Evolutionary conservation across 75 land plant species (phyloP).

Genomic region (Picea sitchensis): DNA sequence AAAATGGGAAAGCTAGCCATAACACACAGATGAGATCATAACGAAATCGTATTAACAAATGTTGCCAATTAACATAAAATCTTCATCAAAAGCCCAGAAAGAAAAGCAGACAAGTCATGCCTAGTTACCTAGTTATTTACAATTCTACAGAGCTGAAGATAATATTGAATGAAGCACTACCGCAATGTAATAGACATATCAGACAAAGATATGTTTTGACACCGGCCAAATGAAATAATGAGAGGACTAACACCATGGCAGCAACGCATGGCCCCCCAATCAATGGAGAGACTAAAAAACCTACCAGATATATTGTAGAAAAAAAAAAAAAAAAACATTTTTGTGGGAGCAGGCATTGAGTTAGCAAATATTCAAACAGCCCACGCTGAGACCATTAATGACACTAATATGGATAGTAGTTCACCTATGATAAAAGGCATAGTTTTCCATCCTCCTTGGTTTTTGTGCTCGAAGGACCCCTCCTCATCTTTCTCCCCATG

Average conservation of each 20-base stretch:
- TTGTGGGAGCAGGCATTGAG: too few relatives aligned
- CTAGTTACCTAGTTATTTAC: too few relatives aligned
- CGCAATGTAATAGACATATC: too few relatives aligned
- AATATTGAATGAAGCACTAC: too few relatives aligned
- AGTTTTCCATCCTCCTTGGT: conserved; percentile 60
- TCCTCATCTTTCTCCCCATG: too few relatives aligned
- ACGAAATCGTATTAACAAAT: neutral
- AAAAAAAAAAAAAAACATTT: neutral
- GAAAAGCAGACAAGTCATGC: too few relatives aligned
- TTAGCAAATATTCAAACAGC: neutral
- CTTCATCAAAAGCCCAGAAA: neutral
- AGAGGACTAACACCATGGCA: too few relatives aligned
- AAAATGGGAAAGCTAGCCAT: neutral
- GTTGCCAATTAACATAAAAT: neutral
- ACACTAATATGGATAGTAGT: neutral
- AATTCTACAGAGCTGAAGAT: too few relatives aligned
- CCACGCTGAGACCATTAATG: neutral
- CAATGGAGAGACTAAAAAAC: neutral
- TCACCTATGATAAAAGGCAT: conserved; percentile 57
- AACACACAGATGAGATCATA: too few relatives aligned
- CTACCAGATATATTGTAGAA: neutral
- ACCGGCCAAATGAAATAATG: too few relatives aligned
- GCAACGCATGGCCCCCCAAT: too few relatives aligned
- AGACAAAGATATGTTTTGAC: too few relatives aligned
- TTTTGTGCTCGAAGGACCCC: neutral